These are phyloP conservation scores for Polyrhizophydium stewartii DNA, from an alignment of 371 early-diverging fungal species.

Conservation along the genomic window DNA sequence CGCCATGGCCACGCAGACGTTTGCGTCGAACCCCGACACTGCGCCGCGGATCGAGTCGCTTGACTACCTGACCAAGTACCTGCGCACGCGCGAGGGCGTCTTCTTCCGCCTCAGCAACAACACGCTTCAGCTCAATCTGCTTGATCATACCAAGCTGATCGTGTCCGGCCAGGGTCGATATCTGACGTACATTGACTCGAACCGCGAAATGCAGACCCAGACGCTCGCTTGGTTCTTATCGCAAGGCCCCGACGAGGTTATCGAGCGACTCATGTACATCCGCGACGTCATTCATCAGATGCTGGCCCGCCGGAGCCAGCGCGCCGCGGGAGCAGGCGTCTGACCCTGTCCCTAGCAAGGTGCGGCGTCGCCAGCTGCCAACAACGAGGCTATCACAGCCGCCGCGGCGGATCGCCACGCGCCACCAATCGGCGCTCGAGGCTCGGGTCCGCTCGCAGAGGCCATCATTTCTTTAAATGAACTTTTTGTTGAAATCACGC, in stretches of 20 bases:
- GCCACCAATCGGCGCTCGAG: no score
- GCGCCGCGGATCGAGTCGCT: conserved; percentile 25
- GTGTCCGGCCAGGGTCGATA: conserved; percentile 47
- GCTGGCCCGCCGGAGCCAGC: conserved; percentile 15
- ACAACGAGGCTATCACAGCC: no score
- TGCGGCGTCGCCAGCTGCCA: no score
- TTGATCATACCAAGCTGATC: conserved; percentile 68
- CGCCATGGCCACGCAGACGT: conserved; percentile 4
- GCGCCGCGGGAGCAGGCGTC: no score
- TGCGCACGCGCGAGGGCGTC: conserved; percentile 60
- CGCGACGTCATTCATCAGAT: conserved; percentile 35
- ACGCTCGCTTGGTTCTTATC: conserved; percentile 15
- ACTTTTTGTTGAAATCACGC: no score
- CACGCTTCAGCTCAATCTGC: conserved; percentile 68
- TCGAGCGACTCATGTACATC: conserved; percentile 28
- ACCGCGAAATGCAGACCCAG: conserved; percentile 30
- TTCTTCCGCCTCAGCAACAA: conserved; percentile 69
- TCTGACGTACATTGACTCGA: conserved; percentile 50
- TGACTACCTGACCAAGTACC: conserved; percentile 63
- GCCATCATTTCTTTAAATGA: no score
- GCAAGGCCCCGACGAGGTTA: conserved; percentile 13
- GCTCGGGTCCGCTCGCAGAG: no score
- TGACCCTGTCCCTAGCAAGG: no score
- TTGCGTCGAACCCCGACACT: background rate
- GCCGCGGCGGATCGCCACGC: no score